Evolutionary conservation across 1,139 yeast genomes (phyloP), one percentile per base, ranked within the genome.

Genomic region (Magnusiomyces starmeri): DNA sequence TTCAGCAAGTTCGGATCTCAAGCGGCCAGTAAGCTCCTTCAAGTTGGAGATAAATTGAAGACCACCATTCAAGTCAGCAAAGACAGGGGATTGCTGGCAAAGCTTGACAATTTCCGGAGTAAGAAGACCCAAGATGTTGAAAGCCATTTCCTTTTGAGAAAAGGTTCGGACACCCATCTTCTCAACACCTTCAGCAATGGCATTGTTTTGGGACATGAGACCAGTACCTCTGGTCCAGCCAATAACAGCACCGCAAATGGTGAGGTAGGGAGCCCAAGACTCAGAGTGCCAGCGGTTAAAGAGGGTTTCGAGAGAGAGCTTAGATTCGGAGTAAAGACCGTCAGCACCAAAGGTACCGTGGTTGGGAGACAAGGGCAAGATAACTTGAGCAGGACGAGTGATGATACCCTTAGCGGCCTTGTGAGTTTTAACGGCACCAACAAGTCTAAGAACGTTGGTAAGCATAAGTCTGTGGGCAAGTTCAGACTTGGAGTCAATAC

Each of bases 191-290:
- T 90, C 97, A 56, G 98, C 97, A 70, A 92, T 88, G 68, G 89
- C 85, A 75, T 92, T 92, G 78, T 92, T 92, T 63, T 85, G 97
- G 66, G 90, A 79, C 98, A 92, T 92, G 68, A 92, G 83, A 68
- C 98, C 98, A 58, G 98, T 92, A 73, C 98, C 98, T 80, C 98
- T 88, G 59, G 98, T 92, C 98, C 98, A 92, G 69, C 98, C 98
- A 71, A 92, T 92, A 60, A 92, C 81, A 51, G 97, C 97, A 77
- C 98, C 98, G 73, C 97, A 90, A 58, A 92, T 77, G 57, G 97
- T 92, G 73, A 92, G 83, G 76, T 87, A 94, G 61, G 86, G 76
- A 51, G 84, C 83, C 98, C 98, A 92, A 57, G 90, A 87, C 77
- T 92, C 98, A 49, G 97, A 90, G 72, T 84, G 79, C 98, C 98